Evolutionary conservation across 257 asterid genomes (phyloP), one percentile per base, ranked within the genome.

Genomic region (Nicotiana tabacum): DNA sequence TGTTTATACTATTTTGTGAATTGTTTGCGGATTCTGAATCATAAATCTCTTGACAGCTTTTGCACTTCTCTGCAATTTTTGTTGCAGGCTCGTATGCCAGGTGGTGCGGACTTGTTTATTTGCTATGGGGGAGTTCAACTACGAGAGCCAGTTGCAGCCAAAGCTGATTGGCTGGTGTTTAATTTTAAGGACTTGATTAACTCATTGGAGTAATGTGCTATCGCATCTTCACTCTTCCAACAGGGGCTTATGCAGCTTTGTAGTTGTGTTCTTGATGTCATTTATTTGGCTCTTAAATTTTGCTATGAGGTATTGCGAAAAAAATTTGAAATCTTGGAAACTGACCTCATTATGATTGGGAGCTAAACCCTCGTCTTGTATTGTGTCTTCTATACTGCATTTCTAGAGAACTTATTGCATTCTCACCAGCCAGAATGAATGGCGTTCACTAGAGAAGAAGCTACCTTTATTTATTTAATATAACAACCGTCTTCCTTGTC

Each of bases 141-240:
- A 62, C 94, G 98, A 68, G 94, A 94, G 81, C 29, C 87, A 4
- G 97, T 94, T 86, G 99, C 99, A 33, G 92, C 94, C 55, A 92
- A 89, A 83, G 97, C 97, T 81, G 97, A 95, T 91, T 95, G 99
- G 99, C 89, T 95, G 80, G 97, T 94, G 53, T 90, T 89, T 88
- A 90, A 89, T 83, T 94, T 92, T 82, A 90, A 90, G 69, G 94
- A 91, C 87, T 84, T 95, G 86, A 92, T 94, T 62, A 90, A 89
- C 82, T 82, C 97, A 15, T 82, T 94, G 93, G 92, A 84, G 57
- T 90, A 89, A 69, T 80, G 81, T 29, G 78, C 21, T 46, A 46
- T 9, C 53, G 48, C 51, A 39, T 18, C 61, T 66, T 5, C 16
- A 11, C 24, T 62, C 57, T n/a, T 6, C 11, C 21, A 12, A 5